Percentiles rank a stretch among this genome's conserved stretches.
These are phyloP conservation scores for Mortierella sp. DNA, from an alignment of 371 early-diverging fungal genomes.

Conservation along the genomic window DNA sequence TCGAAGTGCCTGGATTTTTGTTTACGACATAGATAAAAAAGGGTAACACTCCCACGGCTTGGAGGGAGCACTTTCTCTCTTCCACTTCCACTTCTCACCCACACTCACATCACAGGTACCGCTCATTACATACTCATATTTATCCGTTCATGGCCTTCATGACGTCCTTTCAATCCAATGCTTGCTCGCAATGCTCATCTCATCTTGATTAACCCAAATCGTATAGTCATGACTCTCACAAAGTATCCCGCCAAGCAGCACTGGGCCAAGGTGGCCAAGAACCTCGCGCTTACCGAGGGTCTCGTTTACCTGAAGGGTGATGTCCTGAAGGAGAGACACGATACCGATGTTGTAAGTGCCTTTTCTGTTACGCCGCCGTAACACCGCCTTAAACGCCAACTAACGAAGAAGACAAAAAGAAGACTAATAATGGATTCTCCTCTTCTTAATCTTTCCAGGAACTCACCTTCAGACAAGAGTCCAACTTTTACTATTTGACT, in stretches of 20 bases:
- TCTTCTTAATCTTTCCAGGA: constrained; percentile 52
- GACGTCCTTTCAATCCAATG: too few relatives aligned
- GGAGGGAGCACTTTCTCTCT: neutral
- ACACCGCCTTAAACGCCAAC: too few relatives aligned
- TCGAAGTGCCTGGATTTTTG: too few relatives aligned
- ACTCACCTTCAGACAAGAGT: constrained; percentile 86
- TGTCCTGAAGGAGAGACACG: constrained; percentile 71
- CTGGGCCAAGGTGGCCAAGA: constrained; percentile 68
- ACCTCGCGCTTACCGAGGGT: constrained; percentile 68
- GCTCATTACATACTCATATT: neutral
- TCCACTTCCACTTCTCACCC: neutral
- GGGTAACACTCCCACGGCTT: constrained; percentile 2
- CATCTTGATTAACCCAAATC: neutral
- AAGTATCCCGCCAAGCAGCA: constrained; percentile 72
- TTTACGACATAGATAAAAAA: neutral
- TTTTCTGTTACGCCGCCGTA: neutral
- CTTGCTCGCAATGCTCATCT: too few relatives aligned
- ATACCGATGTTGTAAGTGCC: constrained; percentile 72
- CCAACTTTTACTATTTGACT: constrained; percentile 82
- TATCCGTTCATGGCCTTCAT: neutral
- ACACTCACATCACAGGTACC: neutral
- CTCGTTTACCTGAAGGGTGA: constrained; percentile 78
- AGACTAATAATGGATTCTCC: neutral
- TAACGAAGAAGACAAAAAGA: too few relatives aligned
- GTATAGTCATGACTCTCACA: constrained; percentile 29